Evolutionary conservation across 139 green algal genomes (phyloP), one percentile per base, ranked within the genome.

Genomic region (Pycnococcus provasolii): DNA sequence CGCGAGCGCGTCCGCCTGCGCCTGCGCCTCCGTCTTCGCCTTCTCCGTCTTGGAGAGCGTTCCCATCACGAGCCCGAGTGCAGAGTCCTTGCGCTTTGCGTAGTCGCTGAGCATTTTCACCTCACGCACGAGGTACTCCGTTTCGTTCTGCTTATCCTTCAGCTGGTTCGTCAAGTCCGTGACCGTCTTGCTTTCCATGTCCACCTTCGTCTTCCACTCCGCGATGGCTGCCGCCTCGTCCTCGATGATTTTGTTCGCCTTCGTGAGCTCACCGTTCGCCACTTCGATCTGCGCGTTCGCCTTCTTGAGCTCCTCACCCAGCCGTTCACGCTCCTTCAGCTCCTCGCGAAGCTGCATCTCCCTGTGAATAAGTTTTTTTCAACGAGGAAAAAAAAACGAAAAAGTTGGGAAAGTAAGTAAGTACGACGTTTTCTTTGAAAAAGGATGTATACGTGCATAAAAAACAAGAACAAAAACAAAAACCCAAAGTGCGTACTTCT

Each of bases 171-270:
- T 55, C 50, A 55, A 13, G 9, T 55, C 50, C 13, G 9, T 55
- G 50, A 55, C 13, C 50, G 50, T 55, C 50, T 13, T 13, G 9
- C 13, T 13, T 13, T 55, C 11, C 11, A 13, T 13, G 50, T 55
- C 50, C 50, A 13, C 13, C 50, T 55, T 55, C 50, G 13, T 13
- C 50, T 55, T 55, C 50, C 50, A 55, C 50, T 55, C 50, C 50
- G 50, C 50, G 50, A 55, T 55, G 50, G 50, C 50, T 11, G 50
- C 50, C 11, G 50, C 50, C 50, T 55, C 50, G 50, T 55, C 13
- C 50, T 55, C 50, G 50, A 55, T 55, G 50, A 55, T 55, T 13
- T 55, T 11, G 50, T 55, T 55, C 50, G 50, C 50, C 50, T 55
- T 55, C 50, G 9, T 11, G 9, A 55, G 50, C 50, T 55, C 50